Percentiles rank a stretch among this genome's conserved stretches.
phyloP scores from a whole-genome alignment of 129 eudicot genomes.

The Flaveria robusta region DNA sequence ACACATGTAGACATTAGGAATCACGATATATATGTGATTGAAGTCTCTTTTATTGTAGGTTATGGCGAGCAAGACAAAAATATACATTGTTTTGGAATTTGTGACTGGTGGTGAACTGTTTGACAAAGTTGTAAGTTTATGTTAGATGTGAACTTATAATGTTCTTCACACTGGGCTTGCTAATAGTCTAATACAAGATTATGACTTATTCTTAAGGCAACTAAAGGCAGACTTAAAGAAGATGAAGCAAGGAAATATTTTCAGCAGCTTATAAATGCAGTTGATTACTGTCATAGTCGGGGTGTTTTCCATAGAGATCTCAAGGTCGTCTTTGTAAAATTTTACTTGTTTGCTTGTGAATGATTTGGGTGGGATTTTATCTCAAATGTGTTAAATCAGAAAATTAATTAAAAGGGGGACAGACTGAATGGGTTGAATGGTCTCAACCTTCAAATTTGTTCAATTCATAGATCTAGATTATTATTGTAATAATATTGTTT shows the following conservation, averaged over 20 bases:
- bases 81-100: constrained; percentile 85
- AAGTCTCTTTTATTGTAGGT: constrained; percentile 50
- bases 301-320: constrained; percentile 98
- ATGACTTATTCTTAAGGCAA: constrained; percentile 54
- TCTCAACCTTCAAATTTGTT: not conserved
- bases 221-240: constrained; percentile 91
- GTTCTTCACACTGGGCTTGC: not conserved
- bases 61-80: constrained; percentile 91
- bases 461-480: not conserved
- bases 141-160: not conserved
- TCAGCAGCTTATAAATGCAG: constrained; percentile 97
- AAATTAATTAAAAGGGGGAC: not conserved
- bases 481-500: not conserved
- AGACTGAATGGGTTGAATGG: not conserved
- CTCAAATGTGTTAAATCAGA: not conserved
- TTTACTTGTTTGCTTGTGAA: not conserved
- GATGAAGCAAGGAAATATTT: constrained; percentile 97
- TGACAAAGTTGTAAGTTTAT: constrained; percentile 84
- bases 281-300: constrained; percentile 96
- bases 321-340: constrained; percentile 47
- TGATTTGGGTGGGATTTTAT: not conserved
- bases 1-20: not conserved
- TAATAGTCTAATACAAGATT: constrained; percentile 11
- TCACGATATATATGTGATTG: constrained; percentile 23
- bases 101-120: constrained; percentile 98